Percentiles rank a stretch among this genome's conserved stretches.
Conservation (phyloP, 148 eudicot species). For the Talinum fruticosum region DNA sequence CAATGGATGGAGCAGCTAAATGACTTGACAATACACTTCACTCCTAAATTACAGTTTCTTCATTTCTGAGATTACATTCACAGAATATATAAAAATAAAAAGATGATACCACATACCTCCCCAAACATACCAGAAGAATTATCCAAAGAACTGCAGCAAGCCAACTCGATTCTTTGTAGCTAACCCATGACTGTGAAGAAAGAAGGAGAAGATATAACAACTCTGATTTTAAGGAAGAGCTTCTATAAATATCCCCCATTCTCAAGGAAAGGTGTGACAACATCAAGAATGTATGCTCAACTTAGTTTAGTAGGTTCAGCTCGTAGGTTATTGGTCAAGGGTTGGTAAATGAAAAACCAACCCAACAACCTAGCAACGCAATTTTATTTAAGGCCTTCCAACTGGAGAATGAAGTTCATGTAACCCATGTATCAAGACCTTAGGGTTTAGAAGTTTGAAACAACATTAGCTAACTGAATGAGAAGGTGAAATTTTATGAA, state of each 20-base stretch:
- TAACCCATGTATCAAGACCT: background rate
- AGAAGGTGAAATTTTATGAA: background rate
- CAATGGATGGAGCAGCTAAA: background rate
- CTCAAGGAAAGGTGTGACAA: background rate
- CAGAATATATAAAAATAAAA: background rate
- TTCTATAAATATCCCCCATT: background rate
- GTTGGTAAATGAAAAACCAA: background rate
- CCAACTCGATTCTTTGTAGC: slow-evolving; percentile 74
- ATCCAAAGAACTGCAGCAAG: slow-evolving; percentile 55
- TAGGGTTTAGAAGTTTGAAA: background rate
- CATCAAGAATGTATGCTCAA: background rate
- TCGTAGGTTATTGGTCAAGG: background rate
- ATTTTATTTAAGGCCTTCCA: background rate
- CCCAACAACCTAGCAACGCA: background rate
- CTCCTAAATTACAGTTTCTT: background rate
- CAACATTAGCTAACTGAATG: background rate
- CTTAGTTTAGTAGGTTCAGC: background rate
- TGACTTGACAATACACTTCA: background rate
- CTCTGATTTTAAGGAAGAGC: background rate
- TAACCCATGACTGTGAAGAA: slow-evolving; percentile 61
- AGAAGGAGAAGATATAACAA: background rate
- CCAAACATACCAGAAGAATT: slow-evolving; percentile 58
- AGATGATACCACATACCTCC: slow-evolving; percentile 48
- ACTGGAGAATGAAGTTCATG: background rate
- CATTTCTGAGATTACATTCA: background rate